Evolutionary conservation across 1,284 basidiomycete species (phyloP).

Genomic region (Stereum hirsutum): DNA sequence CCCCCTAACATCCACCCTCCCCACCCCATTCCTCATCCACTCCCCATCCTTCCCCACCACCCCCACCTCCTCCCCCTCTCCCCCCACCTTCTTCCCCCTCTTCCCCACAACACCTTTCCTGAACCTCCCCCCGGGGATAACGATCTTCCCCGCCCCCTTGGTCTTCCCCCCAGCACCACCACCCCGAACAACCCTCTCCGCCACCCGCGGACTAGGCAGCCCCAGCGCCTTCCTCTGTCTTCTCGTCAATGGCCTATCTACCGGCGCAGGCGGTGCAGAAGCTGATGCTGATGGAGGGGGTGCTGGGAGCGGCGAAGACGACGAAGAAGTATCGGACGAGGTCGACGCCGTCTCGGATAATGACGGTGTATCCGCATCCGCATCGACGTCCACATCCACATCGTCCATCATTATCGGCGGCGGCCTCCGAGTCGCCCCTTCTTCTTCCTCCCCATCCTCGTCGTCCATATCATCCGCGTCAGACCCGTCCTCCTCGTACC

Average conservation of each 20-base stretch:
- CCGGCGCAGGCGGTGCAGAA: conserved; percentile 20
- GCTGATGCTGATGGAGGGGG: conserved; percentile 36
- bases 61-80: conserved; percentile 21
- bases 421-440: too few species aligned
- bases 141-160: conserved; percentile 39
- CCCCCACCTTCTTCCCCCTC: conserved; percentile 14
- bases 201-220: conserved; percentile 48
- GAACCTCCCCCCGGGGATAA: conserved; percentile 47
- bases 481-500: too few species aligned
- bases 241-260: conserved; percentile 38
- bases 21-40: conserved; percentile 66
- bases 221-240: conserved; percentile 61
- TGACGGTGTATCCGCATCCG: conserved; percentile 32
- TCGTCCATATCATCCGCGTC: too few species aligned
- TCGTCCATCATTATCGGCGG: too few species aligned
- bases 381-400: conserved; percentile 25
- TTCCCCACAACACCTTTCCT: conserved; percentile 19
- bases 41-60: conserved; percentile 44
- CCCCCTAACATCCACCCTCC: conserved; percentile 68
- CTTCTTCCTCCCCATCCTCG: too few species aligned
- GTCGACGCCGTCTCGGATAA: conserved; percentile 13
- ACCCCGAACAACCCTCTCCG: too few species aligned
- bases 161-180: conserved; percentile 18
- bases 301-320: conserved; percentile 25
- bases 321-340: conserved; percentile 32